A percentile compares a stretch with the other conserved stretches of the same genome.
phyloP scores from a whole-genome alignment of 169 alveolate genomes.

The Cyclospora cayetanensis region DNA sequence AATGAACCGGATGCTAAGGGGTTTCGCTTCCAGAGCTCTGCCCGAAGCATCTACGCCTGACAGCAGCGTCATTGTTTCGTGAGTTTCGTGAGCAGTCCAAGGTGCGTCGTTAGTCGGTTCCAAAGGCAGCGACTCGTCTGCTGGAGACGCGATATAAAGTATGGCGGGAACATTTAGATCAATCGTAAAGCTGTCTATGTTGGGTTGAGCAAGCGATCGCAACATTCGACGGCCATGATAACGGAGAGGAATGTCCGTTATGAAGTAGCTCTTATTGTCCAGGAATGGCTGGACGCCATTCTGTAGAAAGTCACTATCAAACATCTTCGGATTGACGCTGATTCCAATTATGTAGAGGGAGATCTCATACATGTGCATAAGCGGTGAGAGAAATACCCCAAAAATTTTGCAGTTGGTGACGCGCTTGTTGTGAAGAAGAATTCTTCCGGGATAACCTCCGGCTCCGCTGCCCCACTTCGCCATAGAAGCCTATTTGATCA shows the following conservation, averaged over 20 bases:
- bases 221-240: conserved; percentile 77
- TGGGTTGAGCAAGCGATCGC: conserved; percentile 61
- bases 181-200: conserved; percentile 10
- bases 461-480: conserved; percentile 76
- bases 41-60: conserved; percentile 4
- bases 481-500: conserved; percentile 76
- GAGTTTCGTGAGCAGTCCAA: conserved; percentile 44
- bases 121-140: conserved; percentile 47
- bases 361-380: not conserved
- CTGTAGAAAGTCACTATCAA: conserved; percentile 71
- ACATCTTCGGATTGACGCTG: conserved; percentile 77
- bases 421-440: conserved; percentile 76
- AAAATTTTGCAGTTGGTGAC: conserved; percentile 68
- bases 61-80: not conserved
- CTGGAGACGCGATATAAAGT: conserved; percentile 77
- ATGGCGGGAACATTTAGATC: conserved; percentile 77
- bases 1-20: not conserved
- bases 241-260: conserved; percentile 77
- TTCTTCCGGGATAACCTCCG: conserved; percentile 75
- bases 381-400: conserved; percentile 3
- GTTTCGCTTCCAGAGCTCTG: not conserved
- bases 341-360: not conserved
- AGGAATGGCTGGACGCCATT: conserved; percentile 75
- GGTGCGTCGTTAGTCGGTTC: not conserved
- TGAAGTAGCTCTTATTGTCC: conserved; percentile 73